phyloP scores from a whole-genome alignment of 306 rosid species.

The Glycyrrhiza uralensis region DNA sequence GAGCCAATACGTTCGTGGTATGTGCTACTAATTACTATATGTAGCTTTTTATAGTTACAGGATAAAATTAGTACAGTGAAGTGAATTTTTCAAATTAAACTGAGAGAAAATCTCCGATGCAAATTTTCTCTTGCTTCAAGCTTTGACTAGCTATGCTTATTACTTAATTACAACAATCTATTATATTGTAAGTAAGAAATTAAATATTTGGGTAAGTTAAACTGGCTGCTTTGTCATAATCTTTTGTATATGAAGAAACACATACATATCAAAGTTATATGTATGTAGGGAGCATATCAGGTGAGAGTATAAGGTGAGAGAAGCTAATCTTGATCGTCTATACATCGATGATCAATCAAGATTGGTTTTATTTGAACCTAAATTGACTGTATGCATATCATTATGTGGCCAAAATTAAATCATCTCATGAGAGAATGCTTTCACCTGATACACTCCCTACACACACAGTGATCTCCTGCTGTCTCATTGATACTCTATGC shows the following conservation, averaged over 20 bases:
- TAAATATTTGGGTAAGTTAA: neutral
- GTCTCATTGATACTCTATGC: neutral
- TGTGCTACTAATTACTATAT: conserved; percentile 9
- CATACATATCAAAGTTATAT: neutral
- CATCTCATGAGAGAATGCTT: neutral
- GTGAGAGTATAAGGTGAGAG: neutral
- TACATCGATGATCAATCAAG: neutral
- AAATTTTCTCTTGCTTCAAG: neutral
- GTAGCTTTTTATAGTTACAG: neutral
- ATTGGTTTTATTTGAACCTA: neutral
- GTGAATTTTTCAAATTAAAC: neutral
- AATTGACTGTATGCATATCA: neutral
- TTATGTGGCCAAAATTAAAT: neutral
- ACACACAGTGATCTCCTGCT: neutral
- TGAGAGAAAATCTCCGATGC: neutral
- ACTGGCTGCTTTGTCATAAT: neutral
- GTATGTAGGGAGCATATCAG: neutral
- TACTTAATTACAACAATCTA: neutral
- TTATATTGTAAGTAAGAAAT: neutral
- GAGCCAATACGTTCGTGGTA: conserved; percentile 97
- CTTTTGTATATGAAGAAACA: neutral
- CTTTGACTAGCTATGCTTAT: neutral
- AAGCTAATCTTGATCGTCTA: neutral
- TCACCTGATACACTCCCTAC: neutral
- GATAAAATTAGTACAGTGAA: conserved; percentile 9